A percentile compares a stretch with the other conserved stretches of the same genome.
Evolutionary conservation across 2,329 filamentous ascomycete genomes (phyloP).

Genomic region (Sphaceloma murrayae): DNA sequence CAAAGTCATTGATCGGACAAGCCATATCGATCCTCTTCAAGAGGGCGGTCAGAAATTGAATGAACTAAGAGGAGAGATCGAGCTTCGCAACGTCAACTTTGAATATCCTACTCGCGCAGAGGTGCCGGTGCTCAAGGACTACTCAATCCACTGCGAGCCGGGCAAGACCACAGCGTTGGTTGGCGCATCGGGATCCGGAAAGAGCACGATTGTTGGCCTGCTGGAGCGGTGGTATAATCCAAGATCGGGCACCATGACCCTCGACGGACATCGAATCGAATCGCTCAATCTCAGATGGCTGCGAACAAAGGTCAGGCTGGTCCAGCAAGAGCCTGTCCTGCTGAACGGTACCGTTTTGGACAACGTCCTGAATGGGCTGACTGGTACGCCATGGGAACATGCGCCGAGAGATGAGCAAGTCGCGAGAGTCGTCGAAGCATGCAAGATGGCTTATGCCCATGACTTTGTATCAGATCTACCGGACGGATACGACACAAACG

Average conservation of each 20-base stretch:
- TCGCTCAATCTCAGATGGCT: constrained; percentile 39
- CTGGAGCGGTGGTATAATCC: constrained; percentile 48
- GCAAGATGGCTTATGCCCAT: constrained; percentile 16
- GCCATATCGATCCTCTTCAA: constrained; percentile 27
- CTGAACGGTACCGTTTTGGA: constrained; percentile 34
- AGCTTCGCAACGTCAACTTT: constrained; percentile 33
- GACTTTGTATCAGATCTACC: constrained; percentile 19
- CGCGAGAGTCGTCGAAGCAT: constrained; percentile 16
- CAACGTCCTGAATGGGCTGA: constrained; percentile 24
- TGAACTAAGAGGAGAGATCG: constrained; percentile 24
- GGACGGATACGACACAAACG: constrained; percentile 19
- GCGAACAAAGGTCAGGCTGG: constrained; percentile 39
- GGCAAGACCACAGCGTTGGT: constrained; percentile 48
- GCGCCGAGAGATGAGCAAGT: constrained; percentile 8
- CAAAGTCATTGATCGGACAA: constrained; percentile 28
- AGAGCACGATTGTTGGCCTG: constrained; percentile 48
- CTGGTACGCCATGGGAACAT: constrained; percentile 16
- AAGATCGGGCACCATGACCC: constrained; percentile 18
- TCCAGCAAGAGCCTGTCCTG: constrained; percentile 24
- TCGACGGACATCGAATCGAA: constrained; percentile 43
- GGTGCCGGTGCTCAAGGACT: constrained; percentile 35
- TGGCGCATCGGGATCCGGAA: constrained; percentile 49
- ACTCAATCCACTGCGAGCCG: constrained; percentile 32
- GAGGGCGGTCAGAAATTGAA: constrained; percentile 1
- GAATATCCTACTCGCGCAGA: constrained; percentile 32